Conservation (phyloP, 2,329 filamentous ascomycete species). For the Trichoderma sp. region DNA sequence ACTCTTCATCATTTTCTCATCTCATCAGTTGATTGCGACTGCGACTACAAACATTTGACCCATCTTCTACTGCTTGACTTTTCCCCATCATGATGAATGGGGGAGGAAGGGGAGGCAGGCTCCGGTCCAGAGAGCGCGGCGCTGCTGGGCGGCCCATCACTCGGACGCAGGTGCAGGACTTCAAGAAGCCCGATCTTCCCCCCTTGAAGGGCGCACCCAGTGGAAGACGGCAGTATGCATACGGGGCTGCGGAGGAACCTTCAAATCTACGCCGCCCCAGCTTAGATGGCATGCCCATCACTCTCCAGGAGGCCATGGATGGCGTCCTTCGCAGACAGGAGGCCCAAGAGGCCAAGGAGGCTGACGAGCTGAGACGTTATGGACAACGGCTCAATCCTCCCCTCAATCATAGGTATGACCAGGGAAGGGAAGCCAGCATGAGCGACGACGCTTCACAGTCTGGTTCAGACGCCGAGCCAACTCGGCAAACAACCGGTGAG, state of each 20-base stretch:
- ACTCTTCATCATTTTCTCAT: background rate
- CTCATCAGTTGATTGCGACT: background rate
- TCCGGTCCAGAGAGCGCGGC: conserved; percentile 30
- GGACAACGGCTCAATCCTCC: background rate
- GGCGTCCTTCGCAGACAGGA: conserved; percentile 16
- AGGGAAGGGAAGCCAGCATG: background rate
- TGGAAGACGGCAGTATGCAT: conserved; percentile 44
- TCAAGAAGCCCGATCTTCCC: conserved; percentile 37
- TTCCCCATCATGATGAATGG: conserved; percentile 15
- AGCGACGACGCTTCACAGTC: background rate
- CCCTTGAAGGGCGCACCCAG: conserved; percentile 41
- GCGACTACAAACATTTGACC: background rate
- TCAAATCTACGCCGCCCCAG: conserved; percentile 32
- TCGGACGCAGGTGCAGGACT: conserved; percentile 18
- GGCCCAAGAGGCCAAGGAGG: conserved; percentile 21
- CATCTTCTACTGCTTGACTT: background rate
- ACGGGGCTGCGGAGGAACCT: conserved; percentile 44
- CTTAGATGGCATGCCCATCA: background rate
- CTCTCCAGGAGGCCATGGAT: conserved; percentile 18
- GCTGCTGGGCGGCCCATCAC: conserved; percentile 17
- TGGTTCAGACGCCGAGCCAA: background rate
- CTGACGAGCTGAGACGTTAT: conserved; percentile 1
- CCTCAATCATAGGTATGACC: background rate
- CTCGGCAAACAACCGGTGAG: background rate
- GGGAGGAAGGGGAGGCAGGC: conserved; percentile 14